Evolutionary conservation across 176 grass and related monocot genomes (phyloP), one percentile per base, ranked within the genome.

Genomic region (Tillandsia leiboldiana): DNA sequence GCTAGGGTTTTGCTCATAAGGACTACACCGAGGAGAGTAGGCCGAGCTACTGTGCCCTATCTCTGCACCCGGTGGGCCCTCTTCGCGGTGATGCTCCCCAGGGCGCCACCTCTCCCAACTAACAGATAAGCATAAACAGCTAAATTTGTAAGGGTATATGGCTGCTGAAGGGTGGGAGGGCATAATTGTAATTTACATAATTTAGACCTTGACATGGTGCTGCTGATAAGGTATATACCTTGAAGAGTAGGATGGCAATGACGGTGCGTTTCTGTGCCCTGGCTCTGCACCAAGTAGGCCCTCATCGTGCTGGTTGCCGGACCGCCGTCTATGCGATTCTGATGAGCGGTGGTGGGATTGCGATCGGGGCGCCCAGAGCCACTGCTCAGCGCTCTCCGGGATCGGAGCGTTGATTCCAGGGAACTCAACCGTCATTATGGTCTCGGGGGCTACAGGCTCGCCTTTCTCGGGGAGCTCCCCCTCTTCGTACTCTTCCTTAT

Each of bases 321-420:
- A 50, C 65, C 53, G 53, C 52, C 33, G 20, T 50, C 51, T 69
- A 11, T 69, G 51, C 0, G 48, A 74, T 68, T 87, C 82, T 5
- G 70, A 75, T 53, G 82, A 67, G 11, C 68, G 33, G 64, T 81
- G 66, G 61, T 61, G 18, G 64, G 78, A 62, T 70, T 71, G 3
- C 73, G 89, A 14, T 76, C 7, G 49, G 12, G 81, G 65, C 51
- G 72, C 82, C 94, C 94, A 99, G 10, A 86, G 84, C 51, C 78
- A 83, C 27, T 61, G 77, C 73, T 99, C 94, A 11, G 86, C 84
- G 0, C 90, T 84, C 53, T 93, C 94, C 69, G 89, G 94, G 48
- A 99, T 75, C 0, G 94, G 89, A 10, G 84, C 89, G 20, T 99
- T 99, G 85, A 99, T 82, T 57, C 94, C 94, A 1, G 89, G 89